Base-by-base conservation (phyloP, 495 filamentous ascomycete species). In the Hyaloscypha hepaticicola region DNA sequence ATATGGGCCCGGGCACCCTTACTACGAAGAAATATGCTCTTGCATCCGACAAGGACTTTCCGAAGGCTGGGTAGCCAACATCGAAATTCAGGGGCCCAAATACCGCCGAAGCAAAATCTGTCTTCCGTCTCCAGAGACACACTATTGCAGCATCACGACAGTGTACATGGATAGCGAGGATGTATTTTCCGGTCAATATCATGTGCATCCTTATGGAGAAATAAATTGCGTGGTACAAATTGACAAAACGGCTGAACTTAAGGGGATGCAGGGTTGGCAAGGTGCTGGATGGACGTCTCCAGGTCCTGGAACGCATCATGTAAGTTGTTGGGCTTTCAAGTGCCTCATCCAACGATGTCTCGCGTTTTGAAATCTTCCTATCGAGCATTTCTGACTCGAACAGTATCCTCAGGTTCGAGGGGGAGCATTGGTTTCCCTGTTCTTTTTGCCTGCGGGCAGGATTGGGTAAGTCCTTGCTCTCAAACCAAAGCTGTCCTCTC, bases 221-320 rank as follows among this genome's bases (percentile, higher is more conserved):
- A 80, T 81, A 68, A 80, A 81, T 57, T 79, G 78, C 67, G 75
- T 80, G n/a, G 69, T 81, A 21, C 77, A 76, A 57, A 68, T 79
- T 51, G 77, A 79, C 63, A 31, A 69, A 25, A 69, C 66, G 26
- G 76, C 77, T 4, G 73, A 79, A 65, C 63, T 80, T 55, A 77
- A 72, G 65, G 76, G 79, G 1, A 76, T 80, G 76, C 70, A 74
- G 59, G 77, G 76, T 16, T 82, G 77, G 79, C 74, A 76, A 60
- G 76, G 74, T 8, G 75, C 77, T 3, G 78, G 78, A 1, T 82
- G 79, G 77, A 80, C 78, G 26, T 71, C 71, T 59, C 75, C 76
- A 2, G 77, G 73, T 4, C 68, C 78, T 0, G 79, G 78, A 33
- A 79, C 77, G 28, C 79, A 81, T 69, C 77, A 79, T 69, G 75